Base-by-base conservation (phyloP, 768 basidiomycete genomes). In the Austroboletus festivus region DNA sequence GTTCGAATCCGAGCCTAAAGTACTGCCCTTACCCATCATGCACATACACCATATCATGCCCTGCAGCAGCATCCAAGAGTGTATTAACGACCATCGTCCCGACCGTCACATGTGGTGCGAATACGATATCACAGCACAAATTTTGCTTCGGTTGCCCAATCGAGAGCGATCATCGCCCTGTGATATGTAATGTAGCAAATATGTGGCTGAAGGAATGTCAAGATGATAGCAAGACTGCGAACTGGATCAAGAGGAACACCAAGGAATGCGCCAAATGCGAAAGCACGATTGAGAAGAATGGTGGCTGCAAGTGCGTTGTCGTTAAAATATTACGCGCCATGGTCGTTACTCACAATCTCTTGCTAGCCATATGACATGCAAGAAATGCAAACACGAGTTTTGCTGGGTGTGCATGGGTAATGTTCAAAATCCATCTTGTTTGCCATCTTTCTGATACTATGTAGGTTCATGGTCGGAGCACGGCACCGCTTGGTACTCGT, bases 211-310 rank as follows among this genome's bases (percentile, higher is more conserved):
- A 87, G 80, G 98, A 99, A 70, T 98, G 96, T 69, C 81, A 83
- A 43, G 96, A 99, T 66, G 96, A 99, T 64, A 90, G 87, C 54
- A 96, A 99, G 73, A 99, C 96, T 16, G 92, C 93, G 21, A 98
- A 99, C 68, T 99, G 96, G 96, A 93, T 99, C 75, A 93, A 91
- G 80, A 96, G 93, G 54, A 97, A 99, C 66, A 99, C 96, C 35
- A 98, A 99, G 75, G 96, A 99, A 69, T 99, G 96, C 66, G 76
- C 82, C 18, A 86, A 93, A 65, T 99, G 96, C 67, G 86, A 92
- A 67, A 93, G 92, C 59, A 98, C 96, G 45, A 99, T 99, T 49
- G 96, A 99, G 80, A 99, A 99, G 86, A 98, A 98, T 56, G 96
- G 96, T 9, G 96, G 96, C 12, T 99, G 96, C 93, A 98, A 99